Base-by-base conservation (phyloP, 352 stramenopile species). In the Plasmopara muralis region DNA sequence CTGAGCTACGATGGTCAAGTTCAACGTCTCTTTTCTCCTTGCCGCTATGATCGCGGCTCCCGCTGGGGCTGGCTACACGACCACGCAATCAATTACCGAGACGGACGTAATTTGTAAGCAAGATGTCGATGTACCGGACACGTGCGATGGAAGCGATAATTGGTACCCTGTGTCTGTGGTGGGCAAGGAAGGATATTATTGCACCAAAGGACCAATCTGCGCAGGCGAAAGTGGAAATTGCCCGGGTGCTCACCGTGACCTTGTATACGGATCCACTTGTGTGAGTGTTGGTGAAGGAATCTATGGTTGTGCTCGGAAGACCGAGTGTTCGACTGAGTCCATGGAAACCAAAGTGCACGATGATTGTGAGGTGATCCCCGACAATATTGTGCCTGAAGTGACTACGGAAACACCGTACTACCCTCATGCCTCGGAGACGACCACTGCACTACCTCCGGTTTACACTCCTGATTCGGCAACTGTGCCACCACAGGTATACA, bases 111-210 rank as follows among this genome's bases (percentile, higher is more conserved):
- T 15, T 9, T 71, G 63, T 8, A 42, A 62, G 15, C 38, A 65
- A n/a, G 50, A 68, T 42, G 28, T 28, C 9, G 49, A 45, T 4
- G 50, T 66, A 46, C 55, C 55, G 7, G 42, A 57, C 28, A 31
- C 57, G 39, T 74, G 62, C 28, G 59, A 72, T 34, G 55, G 59
- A 29, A 56, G 53, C 43, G 41, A 72, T 30, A 47, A 55, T 16
- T 72, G 58, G 66, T 69, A 47, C 39, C 62, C 66, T 0, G 55
- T 75, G 42, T 72, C 62, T 5, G 67, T 73, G 10, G 60, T 42
- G 1, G 63, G 60, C 10, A 37, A 60, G 9, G 40, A 57, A 25
- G 53, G 46, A 14, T 68, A 66, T 28, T 74, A 57, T 44, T 77
- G 68, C 44, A 38, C 62, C n/a, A 47, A 70, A 38, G 64, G 62